Evolutionary conservation across 2,329 filamentous ascomycete genomes (phyloP), one percentile per base, ranked within the genome.

Genomic region (Xylaria hypoxylon): DNA sequence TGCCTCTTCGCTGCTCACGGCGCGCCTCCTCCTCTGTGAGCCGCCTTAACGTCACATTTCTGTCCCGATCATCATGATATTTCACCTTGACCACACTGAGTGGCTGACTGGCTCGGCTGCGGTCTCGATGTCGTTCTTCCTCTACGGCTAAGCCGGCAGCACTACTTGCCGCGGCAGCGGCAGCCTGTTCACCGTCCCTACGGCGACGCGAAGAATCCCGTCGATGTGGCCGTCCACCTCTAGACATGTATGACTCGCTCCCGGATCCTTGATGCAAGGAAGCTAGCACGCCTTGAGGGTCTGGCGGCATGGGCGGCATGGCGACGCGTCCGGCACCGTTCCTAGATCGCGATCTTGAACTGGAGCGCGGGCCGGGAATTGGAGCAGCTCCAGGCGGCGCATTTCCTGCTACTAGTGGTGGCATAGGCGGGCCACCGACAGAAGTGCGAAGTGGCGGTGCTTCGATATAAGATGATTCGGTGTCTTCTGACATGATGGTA

Each of bases 41-140:
- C 40, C 86, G 82, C 42, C 88, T 84, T 47, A 90, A 78, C 15
- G 88, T 90, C 63, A 90, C 84, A 68, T 88, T 88, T 68, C 85
- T 81, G 65, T 88, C 85, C 35, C 82, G 83, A 71, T 90, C 87
- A 69, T 88, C 85, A 69, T 89, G 85, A 52, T 89, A 81, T 72
- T 85, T 86, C 62, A 90, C 79, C 74, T 87, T 88, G 64, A 90
- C 84, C 61, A 90, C 84, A 72, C 85, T 87, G 35, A 87, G 81
- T 2, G 85, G 81, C 35, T 82, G 80, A 71, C 82, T 84, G 5
- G 80, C 80, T 58, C 79, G 79, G 60, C 80, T 81, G 26, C 78
- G 78, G 35, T 81, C 77, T 51, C 81, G 76, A 35, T 77, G 72
- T 57, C 77, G 68, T 28, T 84, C 82, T 70, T 86, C 82, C 70